Evolutionary conservation across 192 early-diverging fungal genomes (phyloP).

Genomic region (Gonapodya prolifera): DNA sequence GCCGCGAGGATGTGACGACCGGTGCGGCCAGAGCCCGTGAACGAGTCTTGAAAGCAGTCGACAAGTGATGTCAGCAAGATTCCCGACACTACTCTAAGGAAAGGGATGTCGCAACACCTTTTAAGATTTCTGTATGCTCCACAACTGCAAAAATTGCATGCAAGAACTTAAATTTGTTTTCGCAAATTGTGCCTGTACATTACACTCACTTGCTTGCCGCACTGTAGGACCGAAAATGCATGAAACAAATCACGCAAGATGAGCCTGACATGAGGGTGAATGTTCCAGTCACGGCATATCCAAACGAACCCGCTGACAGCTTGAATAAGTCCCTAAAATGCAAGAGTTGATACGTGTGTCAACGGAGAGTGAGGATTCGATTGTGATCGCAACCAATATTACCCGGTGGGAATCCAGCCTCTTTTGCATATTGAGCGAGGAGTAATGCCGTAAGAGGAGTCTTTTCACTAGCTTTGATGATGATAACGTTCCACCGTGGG

Average conservation of each 20-base stretch:
- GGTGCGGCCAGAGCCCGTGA: slow-evolving; percentile 14
- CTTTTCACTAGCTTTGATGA: slow-evolving; percentile 23
- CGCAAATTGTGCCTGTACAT: too few relatives aligned
- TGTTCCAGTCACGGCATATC: slow-evolving; percentile 24
- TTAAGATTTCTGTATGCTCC: slow-evolving; percentile 14
- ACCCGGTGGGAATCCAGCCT: slow-evolving; percentile 11
- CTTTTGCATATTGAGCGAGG: slow-evolving; percentile 16
- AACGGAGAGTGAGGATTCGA: too few relatives aligned
- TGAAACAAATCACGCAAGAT: slow-evolving; percentile 16
- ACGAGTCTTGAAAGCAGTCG: slow-evolving; percentile 12
- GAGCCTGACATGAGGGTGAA: too few relatives aligned
- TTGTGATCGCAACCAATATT: too few relatives aligned
- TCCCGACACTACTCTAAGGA: background rate
- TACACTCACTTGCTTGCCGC: too few relatives aligned
- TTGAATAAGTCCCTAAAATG: too few relatives aligned
- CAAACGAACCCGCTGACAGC: background rate
- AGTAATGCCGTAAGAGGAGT: slow-evolving; percentile 19
- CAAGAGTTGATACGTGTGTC: too few relatives aligned
- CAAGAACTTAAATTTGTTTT: slow-evolving; percentile 11
- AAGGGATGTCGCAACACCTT: background rate
- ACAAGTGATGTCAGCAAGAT: too few relatives aligned
- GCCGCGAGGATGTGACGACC: slow-evolving; percentile 5
- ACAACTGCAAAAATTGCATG: slow-evolving; percentile 17
- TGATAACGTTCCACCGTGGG: slow-evolving; percentile 17
- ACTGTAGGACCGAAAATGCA: background rate